A percentile compares a stretch with the other conserved stretches of the same genome.
Evolutionary conservation across 1,284 basidiomycete species (phyloP).

Genomic region (Tilletia setariae): DNA sequence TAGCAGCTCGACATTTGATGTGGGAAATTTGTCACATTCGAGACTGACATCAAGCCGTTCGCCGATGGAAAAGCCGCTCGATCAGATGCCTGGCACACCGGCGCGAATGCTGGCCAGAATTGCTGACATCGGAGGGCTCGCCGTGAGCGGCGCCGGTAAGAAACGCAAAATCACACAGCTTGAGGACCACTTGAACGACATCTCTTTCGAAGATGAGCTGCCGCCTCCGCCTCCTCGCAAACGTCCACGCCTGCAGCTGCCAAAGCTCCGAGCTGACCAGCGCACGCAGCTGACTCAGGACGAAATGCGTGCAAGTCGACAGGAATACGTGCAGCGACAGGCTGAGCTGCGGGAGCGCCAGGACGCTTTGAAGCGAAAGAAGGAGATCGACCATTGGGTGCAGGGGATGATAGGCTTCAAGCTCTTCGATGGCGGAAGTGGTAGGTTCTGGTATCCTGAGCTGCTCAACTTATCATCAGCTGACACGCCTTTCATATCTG

Average conservation of each 20-base stretch:
- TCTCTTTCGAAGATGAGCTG: not conserved
- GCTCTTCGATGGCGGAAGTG: not conserved
- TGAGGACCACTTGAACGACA: too few species aligned
- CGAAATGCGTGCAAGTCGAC: slow-evolving; percentile 6
- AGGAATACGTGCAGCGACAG: slow-evolving; percentile 5
- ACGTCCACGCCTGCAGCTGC: not conserved
- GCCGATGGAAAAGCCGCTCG: too few species aligned
- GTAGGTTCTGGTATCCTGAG: not conserved
- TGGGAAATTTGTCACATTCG: too few species aligned
- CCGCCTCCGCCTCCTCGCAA: not conserved
- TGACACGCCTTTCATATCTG: not conserved
- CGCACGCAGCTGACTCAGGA: slow-evolving; percentile 4
- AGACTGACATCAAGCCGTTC: too few species aligned
- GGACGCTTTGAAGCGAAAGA: not conserved
- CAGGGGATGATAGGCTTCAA: not conserved
- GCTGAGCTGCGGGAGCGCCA: not conserved
- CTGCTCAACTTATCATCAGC: not conserved
- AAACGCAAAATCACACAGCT: too few species aligned
- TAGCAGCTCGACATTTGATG: too few species aligned
- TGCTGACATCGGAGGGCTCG: too few species aligned
- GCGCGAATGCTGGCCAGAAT: too few species aligned
- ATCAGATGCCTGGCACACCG: too few species aligned
- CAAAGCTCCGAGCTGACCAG: not conserved
- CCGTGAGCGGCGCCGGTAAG: too few species aligned
- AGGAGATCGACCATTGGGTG: not conserved